These are phyloP conservation scores for Phytopythium vexans DNA, from an alignment of 352 stramenopile genomes.

Conservation along the genomic window DNA sequence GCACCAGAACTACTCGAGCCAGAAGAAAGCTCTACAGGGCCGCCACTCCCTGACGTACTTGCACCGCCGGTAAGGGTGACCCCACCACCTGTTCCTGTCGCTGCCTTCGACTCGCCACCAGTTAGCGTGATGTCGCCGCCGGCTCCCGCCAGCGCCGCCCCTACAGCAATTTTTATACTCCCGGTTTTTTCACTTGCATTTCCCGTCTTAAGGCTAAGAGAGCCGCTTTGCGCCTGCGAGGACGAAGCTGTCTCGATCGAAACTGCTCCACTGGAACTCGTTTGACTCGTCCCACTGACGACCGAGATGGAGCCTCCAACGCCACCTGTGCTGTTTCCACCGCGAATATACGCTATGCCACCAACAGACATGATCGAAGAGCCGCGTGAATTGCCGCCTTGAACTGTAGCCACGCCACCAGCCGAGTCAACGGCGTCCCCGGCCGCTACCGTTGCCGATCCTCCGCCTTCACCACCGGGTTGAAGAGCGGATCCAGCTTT, in stretches of 20 bases:
- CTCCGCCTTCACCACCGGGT: conserved; percentile 24
- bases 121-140: conserved; percentile 49
- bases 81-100: conserved; percentile 9
- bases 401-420: conserved; percentile 41
- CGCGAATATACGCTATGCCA: conserved; percentile 32
- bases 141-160: conserved; percentile 32
- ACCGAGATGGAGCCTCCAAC: conserved; percentile 41
- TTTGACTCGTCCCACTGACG: conserved; percentile 37
- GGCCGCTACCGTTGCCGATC: conserved; percentile 16
- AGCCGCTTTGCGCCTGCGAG: conserved; percentile 19
- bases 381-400: conserved; percentile 36
- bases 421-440: conserved; percentile 33
- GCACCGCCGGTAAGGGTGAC: conserved; percentile 25
- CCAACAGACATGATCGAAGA: conserved; percentile 28
- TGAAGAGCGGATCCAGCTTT: conserved; percentile 29
- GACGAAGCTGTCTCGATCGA: conserved; percentile 22
- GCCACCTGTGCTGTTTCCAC: conserved; percentile 40
- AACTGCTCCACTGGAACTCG: conserved; percentile 31
- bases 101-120: conserved; percentile 30
- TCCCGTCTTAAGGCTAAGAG: conserved; percentile 33
- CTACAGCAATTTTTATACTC: conserved; percentile 42
- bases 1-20: conserved; percentile 28
- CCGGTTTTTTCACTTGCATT: conserved; percentile 28
- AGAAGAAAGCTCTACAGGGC: conserved; percentile 28
- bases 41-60: conserved; percentile 33